Evolutionary conservation across 257 asterid genomes (phyloP).

Genomic region (Solanum arcanum): DNA sequence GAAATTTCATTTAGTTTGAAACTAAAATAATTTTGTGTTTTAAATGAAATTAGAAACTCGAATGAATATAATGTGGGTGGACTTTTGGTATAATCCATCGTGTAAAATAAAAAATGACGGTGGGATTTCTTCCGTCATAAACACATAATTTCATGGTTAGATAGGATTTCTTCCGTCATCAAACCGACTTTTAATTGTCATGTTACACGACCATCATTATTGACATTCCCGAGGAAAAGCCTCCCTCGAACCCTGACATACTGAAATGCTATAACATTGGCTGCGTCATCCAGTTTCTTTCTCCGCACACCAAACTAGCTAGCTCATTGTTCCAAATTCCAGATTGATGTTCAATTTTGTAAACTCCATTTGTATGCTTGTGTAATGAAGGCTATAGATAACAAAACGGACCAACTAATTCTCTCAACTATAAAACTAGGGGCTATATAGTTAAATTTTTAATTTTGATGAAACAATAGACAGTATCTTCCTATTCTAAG

Average conservation of each 20-base stretch:
- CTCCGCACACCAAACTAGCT: neutral
- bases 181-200: too few species aligned
- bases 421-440: neutral
- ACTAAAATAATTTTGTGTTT: too few species aligned
- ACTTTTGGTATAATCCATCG: too few species aligned
- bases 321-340: neutral
- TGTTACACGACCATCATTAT: slow-evolving; percentile 20
- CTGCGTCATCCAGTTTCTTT: neutral
- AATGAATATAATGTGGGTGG: too few species aligned
- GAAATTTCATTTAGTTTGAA: too few species aligned
- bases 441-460: neutral
- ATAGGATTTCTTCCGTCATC: too few species aligned
- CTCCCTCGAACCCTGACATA: neutral
- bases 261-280: neutral
- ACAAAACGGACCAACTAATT: neutral
- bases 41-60: too few species aligned
- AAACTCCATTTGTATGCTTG: neutral
- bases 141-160: too few species aligned
- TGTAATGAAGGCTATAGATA: neutral
- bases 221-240: slow-evolving; percentile 17
- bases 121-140: too few species aligned
- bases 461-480: neutral
- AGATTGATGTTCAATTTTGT: neutral
- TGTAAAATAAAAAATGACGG: too few species aligned
- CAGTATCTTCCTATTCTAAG: neutral